Percentiles rank a stretch among this genome's conserved stretches.
Evolutionary conservation across 495 filamentous ascomycete genomes (phyloP).

Genomic region (Physcia stellaris): DNA sequence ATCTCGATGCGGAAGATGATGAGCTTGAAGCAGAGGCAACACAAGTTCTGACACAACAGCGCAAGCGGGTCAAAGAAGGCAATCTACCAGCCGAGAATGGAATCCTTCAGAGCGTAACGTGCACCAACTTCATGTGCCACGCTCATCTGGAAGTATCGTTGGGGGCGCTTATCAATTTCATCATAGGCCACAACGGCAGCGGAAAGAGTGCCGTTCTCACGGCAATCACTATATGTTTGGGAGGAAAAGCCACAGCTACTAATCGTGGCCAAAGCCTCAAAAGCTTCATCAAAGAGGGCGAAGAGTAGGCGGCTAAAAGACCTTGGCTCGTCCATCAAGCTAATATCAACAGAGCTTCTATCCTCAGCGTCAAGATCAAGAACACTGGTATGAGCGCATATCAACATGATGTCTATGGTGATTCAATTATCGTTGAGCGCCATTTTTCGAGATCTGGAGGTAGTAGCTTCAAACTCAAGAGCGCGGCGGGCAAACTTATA

Average conservation of each 20-base stretch:
- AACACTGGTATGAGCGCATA: conserved; percentile 78
- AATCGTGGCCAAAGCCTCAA: conserved; percentile 88
- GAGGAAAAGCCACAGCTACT: conserved; percentile 88
- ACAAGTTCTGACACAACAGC: conserved; percentile 52
- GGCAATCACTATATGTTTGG: conserved; percentile 83
- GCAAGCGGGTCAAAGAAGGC: conserved; percentile 37
- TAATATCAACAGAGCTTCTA: conserved; percentile 14
- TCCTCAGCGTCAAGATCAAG: conserved; percentile 70
- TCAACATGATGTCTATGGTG: conserved; percentile 67
- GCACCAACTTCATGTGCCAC: conserved; percentile 95
- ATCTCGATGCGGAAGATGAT: conserved; percentile 27
- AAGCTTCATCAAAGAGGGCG: conserved; percentile 82
- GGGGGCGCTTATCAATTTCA: conserved; percentile 91
- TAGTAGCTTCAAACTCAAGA: conserved; percentile 81
- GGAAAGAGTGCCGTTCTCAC: conserved; percentile 98
- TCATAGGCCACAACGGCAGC: conserved; percentile 93
- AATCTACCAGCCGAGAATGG: conserved; percentile 72
- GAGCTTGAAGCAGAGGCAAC: conserved; percentile 53
- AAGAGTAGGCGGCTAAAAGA: conserved; percentile 45
- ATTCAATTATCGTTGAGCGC: conserved; percentile 80
- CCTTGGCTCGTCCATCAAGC: too few relatives aligned
- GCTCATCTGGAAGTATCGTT: conserved; percentile 62
- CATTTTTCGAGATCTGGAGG: conserved; percentile 65
- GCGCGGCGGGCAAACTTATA: conserved; percentile 50
- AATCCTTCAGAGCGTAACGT: conserved; percentile 70